Base-by-base conservation (phyloP, 129 eudicot species). In the Tagetes patula region DNA sequence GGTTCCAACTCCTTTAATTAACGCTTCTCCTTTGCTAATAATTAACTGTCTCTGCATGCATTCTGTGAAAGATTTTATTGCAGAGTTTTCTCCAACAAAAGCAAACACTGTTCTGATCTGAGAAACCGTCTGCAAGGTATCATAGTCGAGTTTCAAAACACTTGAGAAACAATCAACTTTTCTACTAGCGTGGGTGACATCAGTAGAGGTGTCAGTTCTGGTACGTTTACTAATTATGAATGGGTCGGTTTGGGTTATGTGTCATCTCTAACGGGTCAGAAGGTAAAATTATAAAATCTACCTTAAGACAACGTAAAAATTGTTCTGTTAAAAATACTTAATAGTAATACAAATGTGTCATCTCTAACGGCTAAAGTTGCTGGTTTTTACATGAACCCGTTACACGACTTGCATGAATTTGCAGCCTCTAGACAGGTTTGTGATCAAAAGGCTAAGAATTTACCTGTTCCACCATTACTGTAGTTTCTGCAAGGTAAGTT, bases 391-490 rank as follows among this genome's bases (percentile, higher is more conserved):
- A 6, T 54, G 60, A 33, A 58, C 40, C 65, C 1, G 8, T 55
- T 30, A 30, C 5, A 1, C 5, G 1, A 60, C 65, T 4, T 2
- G 42, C 43, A 2, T 2, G 14, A 32, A 5, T 61, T 61, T 7
- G 41, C 41, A 1, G 5, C 65, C 42, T 60, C 14, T 60, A 34
- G 39, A 34, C 69, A 13, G 27, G 14, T 53, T 7, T 48, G 45
- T 59, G 50, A 76, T 69, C 46, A 6, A 30, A 39, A n/a, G 32
- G 11, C 31, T 45, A 39, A 48, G 27, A 20, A 5, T 38, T 67
- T 81, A 90, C 96, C 91, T 90, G 91, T 84, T 90, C 94, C 2
- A 90, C 91, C 90, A 90, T 87, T 60, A 83, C 74, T 72, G 96
- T 90, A 46, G 91, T 87, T 78, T 90, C 86, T 48, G 91, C 82